Evolutionary conservation across 331 rosid genomes (phyloP).

Genomic region (Acacia pycnantha): DNA sequence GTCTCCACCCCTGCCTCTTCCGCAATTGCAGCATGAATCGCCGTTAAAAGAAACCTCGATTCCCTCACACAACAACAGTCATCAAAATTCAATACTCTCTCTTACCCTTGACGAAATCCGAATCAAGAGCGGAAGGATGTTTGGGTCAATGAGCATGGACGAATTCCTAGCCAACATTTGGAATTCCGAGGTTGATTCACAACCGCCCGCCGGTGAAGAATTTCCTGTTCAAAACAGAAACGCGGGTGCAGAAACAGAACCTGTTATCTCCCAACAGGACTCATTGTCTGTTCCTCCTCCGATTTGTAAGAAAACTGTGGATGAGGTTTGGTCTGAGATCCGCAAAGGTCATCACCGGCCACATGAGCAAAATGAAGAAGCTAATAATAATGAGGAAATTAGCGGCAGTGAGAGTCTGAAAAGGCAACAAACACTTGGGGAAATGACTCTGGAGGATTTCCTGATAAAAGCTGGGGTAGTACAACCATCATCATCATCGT

Average conservation of each 20-base stretch:
- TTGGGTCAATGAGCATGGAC: constrained; percentile 71
- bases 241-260: constrained; percentile 22
- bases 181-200: constrained; percentile 39
- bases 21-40: constrained; percentile 28
- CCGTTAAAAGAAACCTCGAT: constrained; percentile 13
- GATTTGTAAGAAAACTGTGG: constrained; percentile 63
- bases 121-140: constrained; percentile 50
- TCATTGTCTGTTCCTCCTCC: constrained; percentile 49
- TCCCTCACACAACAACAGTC: constrained; percentile 26
- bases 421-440: constrained; percentile 50
- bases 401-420: constrained; percentile 15
- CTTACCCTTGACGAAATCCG: constrained; percentile 60
- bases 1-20: constrained; percentile 15
- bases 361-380: not conserved
- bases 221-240: not conserved
- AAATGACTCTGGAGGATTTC: constrained; percentile 74
- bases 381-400: not conserved
- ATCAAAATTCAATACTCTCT: constrained; percentile 41
- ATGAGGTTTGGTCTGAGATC: constrained; percentile 71
- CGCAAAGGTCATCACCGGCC: constrained; percentile 33
- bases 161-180: constrained; percentile 69
- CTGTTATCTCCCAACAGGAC: constrained; percentile 28
- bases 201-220: constrained; percentile 22
- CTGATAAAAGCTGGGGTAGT: constrained; percentile 77
- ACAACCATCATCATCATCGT: not conserved